Evolutionary conservation across 129 eudicot genomes (phyloP).

Genomic region (Pseudognaphalium luteoalbum): DNA sequence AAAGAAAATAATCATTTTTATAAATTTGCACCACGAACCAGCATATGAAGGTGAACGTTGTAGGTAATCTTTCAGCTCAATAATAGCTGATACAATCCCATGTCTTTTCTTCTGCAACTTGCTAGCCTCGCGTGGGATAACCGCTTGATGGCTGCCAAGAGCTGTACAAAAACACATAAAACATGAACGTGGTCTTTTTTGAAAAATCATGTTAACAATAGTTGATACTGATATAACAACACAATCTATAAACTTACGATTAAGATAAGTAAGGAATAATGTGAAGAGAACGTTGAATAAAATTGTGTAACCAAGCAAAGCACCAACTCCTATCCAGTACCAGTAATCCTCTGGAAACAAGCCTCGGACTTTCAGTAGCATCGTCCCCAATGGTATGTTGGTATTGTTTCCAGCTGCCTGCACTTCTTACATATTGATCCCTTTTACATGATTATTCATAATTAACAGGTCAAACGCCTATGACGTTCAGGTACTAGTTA

Average conservation of each 20-base stretch:
- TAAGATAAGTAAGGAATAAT: slow-evolving; percentile 70
- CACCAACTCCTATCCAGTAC: slow-evolving; percentile 99
- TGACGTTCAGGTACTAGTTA: too few relatives aligned
- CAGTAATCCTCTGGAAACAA: slow-evolving; percentile 68
- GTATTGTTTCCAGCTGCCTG: slow-evolving; percentile 53
- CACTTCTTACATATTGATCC: slow-evolving; percentile 4
- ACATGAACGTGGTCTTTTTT: neutral
- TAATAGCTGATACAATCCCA: slow-evolving; percentile 32
- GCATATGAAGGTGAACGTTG: slow-evolving; percentile 66
- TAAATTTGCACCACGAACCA: slow-evolving; percentile 40
- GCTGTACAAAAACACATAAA: slow-evolving; percentile 37
- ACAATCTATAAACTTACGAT: slow-evolving; percentile 58
- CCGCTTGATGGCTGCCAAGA: slow-evolving; percentile 54
- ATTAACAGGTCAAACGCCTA: neutral
- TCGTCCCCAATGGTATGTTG: slow-evolving; percentile 53
- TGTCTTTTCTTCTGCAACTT: slow-evolving; percentile 38
- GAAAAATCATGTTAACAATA: neutral
- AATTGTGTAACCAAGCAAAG: slow-evolving; percentile 75
- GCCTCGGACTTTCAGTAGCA: slow-evolving; percentile 68
- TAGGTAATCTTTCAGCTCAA: slow-evolving; percentile 66
- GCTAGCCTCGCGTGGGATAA: slow-evolving; percentile 33
- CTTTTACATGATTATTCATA: neutral
- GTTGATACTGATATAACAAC: neutral
- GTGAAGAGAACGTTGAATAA: slow-evolving; percentile 76
- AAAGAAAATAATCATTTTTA: neutral